Percentiles rank a stretch among this genome's conserved stretches.
Conservation (phyloP, 306 rosid genomes). For the Luffa acutangula region DNA sequence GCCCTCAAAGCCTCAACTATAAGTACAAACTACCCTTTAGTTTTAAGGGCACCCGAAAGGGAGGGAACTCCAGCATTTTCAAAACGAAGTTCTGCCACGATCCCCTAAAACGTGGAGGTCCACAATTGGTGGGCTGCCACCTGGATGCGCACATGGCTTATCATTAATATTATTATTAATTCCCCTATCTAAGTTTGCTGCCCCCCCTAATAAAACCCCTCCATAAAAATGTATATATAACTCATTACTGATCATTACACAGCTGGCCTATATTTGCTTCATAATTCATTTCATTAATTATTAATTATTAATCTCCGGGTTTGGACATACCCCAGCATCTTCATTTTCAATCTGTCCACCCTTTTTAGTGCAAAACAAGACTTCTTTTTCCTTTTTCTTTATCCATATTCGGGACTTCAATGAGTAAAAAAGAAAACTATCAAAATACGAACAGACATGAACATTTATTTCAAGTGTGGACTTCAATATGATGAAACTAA, state of each 20-base stretch:
- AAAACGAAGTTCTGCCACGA: background rate
- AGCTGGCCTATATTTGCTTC: background rate
- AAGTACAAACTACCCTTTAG: too few relatives aligned
- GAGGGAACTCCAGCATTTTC: too few relatives aligned
- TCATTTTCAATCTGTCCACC: background rate
- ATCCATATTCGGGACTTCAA: too few relatives aligned
- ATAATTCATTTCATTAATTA: background rate
- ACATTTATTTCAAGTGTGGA: too few relatives aligned
- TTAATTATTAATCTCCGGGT: background rate
- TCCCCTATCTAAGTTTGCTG: background rate
- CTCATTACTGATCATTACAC: background rate
- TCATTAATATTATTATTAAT: background rate
- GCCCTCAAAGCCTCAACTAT: too few relatives aligned
- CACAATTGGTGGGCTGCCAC: background rate
- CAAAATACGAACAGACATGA: too few relatives aligned
- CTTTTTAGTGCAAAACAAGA: background rate
- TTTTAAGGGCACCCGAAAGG: background rate
- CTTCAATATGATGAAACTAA: too few relatives aligned
- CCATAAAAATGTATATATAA: too few relatives aligned
- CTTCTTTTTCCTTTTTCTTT: too few relatives aligned
- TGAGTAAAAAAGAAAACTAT: too few relatives aligned
- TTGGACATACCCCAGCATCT: background rate
- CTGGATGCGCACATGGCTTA: conserved; percentile 10
- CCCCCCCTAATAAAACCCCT: background rate
- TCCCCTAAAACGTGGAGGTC: background rate